Percentiles rank a stretch among this genome's conserved stretches.
phyloP scores from a whole-genome alignment of 164 flowering plant genomes.

The Vitis rotundifolia region DNA sequence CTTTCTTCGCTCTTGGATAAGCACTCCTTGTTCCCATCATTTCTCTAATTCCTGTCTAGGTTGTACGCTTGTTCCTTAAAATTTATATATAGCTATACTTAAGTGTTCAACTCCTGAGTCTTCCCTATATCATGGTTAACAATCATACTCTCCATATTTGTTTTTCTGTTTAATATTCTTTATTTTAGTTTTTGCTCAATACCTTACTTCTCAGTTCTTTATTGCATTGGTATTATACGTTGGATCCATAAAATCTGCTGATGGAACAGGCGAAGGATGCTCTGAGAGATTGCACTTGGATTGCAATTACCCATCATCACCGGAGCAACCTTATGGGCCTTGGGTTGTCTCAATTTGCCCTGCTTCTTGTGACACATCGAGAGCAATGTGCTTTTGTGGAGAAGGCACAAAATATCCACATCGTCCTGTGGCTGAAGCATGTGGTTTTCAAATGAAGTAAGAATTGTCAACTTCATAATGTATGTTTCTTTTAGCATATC shows the following conservation, averaged over 20 bases:
- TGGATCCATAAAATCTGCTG: slow-evolving; percentile 11
- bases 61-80: too few species aligned
- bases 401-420: slow-evolving; percentile 93
- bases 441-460: slow-evolving; percentile 87
- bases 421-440: slow-evolving; percentile 92
- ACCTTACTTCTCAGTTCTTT: background rate
- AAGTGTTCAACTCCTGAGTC: too few species aligned
- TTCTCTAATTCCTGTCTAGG: too few species aligned
- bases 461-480: slow-evolving; percentile 15
- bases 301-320: slow-evolving; percentile 69
- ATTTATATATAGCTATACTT: too few species aligned
- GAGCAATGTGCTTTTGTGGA: slow-evolving; percentile 99
- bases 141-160: too few species aligned
- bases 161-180: too few species aligned
- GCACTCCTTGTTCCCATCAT: too few species aligned
- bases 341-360: slow-evolving; percentile 97
- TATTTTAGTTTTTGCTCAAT: background rate
- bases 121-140: too few species aligned
- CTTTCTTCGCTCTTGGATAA: too few species aligned
- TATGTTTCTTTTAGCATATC: slow-evolving; percentile 1
- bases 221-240: background rate
- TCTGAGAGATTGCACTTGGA: slow-evolving; percentile 56
- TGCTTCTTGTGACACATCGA: slow-evolving; percentile 82
- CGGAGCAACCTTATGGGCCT: slow-evolving; percentile 74
- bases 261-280: slow-evolving; percentile 75